A percentile compares a stretch with the other conserved stretches of the same genome.
Conservation (phyloP, 305 asterid species). For the Solanum chacoense region DNA sequence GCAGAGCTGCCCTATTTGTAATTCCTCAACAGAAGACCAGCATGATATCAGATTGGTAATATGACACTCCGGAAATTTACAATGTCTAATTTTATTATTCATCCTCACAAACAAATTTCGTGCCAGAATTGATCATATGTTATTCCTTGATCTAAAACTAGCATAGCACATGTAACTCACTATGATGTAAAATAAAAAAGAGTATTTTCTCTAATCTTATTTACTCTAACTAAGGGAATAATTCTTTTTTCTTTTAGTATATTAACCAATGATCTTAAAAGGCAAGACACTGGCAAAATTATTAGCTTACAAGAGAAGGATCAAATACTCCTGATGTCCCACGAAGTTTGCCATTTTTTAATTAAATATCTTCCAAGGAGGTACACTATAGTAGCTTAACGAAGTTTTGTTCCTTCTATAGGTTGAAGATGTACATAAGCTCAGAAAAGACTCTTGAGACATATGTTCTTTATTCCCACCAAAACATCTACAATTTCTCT, state of each 20-base stretch:
- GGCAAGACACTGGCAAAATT: not conserved
- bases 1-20: not conserved
- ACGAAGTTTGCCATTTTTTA: not conserved
- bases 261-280: not conserved
- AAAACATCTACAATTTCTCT: not conserved
- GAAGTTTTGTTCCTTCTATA: not conserved
- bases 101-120: not conserved
- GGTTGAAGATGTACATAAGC: not conserved
- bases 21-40: not conserved
- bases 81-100: not conserved
- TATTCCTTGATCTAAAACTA: not conserved
- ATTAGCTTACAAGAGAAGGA: not conserved
- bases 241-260: not conserved
- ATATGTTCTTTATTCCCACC: not conserved
- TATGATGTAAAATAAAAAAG: not conserved
- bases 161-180: not conserved
- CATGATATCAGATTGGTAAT: not conserved
- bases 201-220: not conserved
- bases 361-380: not conserved
- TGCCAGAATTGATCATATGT: not conserved
- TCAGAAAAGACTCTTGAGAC: not conserved
- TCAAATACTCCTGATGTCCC: not conserved
- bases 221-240: not conserved
- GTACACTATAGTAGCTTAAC: not conserved
- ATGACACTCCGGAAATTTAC: not conserved